Evolutionary conservation across 2,329 filamentous ascomycete genomes (phyloP), one percentile per base, ranked within the genome.

Genomic region (Ascochyta clinopodiicola): DNA sequence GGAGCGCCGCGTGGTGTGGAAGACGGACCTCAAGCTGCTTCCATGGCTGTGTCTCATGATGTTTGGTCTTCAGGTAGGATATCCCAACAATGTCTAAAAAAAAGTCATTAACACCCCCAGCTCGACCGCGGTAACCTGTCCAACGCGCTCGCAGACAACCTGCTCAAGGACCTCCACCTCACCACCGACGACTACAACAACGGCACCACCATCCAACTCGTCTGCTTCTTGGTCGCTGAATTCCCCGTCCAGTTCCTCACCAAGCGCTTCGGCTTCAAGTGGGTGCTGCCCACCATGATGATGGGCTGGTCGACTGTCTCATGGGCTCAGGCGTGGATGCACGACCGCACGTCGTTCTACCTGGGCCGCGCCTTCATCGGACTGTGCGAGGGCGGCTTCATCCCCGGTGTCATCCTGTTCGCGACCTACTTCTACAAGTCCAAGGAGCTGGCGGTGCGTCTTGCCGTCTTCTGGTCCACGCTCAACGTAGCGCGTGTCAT

Each of bases 351-450:
- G 0, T 74, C 73, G 0, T 81, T 80, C 58, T 79, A 73, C 54
- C 70, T 77, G 7, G 70, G 69, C 4, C 69, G 79, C 25, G 72
- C 73, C 15, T 67, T 80, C 2, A 71, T 80, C 6, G 78, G 78
- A 4, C 61, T 78, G 22, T 74, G 78, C 35, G 78, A 77, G 60
- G 78, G 73, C 32, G 77, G 77, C 2, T 88, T 87, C 61, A 87
- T 88, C 44, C 84, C 85, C 0, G 85, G 86, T 51, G 83, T 84
- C 17, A 82, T 89, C 15, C 76, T 89, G 0, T 91, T 88, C 74
- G 78, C 91, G 4, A 87, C 85, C 1, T 92, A 92, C 73, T 92
- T 88, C 73, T 92, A 91, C 78, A 92, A 85, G 48, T 84, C 84
- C 2, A 81, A 82, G 42, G 89, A 92, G 71, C 79, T 92, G 0